Base-by-base conservation (phyloP, 345 rosid species). In the Schrenkiella parvula region DNA sequence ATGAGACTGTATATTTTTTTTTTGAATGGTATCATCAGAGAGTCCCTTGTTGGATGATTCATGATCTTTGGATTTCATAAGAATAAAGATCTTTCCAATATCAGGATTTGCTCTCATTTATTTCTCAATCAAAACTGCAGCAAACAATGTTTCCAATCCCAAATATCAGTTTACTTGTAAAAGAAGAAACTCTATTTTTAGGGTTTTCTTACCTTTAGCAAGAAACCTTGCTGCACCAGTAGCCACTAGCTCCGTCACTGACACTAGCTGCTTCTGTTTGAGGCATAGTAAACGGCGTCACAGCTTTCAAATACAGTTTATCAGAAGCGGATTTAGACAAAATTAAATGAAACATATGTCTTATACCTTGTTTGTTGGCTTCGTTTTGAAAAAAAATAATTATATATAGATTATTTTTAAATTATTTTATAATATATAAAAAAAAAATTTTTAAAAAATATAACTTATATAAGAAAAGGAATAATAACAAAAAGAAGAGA, bases 191-290 rank as follows among this genome's bases (percentile, higher is more conserved):
- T 5, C 44, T 11, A 1, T 7, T 25, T 25, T 23, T 34, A 17
- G 37, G 58, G 4, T 29, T 46, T 29, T 15, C 8, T 25, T 39
- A 74, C 75, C 61, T 64, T 80, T 71, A 14, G 58, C 85, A 37
- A 80, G 77, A 44, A 80, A 82, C 9, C 85, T 81, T 29, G 85
- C 70, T 31, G 70, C 82, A 26, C 84, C 86, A 3, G 79, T 74
- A 32, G 75, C 21, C 4, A 53, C 60, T 77, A 71, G 62, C 71
- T 74, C 38, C 67, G 1, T 64, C 18, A 62, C 35, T 28, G 3
- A 6, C 39, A 35, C 22, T 3, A 18, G 13, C 23, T 23, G 59
- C 22, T 7, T 64, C 15, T 10, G 4, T 31, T 15, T 15, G n/a
- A 22, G 4, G 54, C 29, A 22, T 5, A 42, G 1, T 3, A 1